Evolutionary conservation across 495 filamentous ascomycete species (phyloP), one percentile per base, ranked within the genome.

Genomic region (Neurospora tetraspora): DNA sequence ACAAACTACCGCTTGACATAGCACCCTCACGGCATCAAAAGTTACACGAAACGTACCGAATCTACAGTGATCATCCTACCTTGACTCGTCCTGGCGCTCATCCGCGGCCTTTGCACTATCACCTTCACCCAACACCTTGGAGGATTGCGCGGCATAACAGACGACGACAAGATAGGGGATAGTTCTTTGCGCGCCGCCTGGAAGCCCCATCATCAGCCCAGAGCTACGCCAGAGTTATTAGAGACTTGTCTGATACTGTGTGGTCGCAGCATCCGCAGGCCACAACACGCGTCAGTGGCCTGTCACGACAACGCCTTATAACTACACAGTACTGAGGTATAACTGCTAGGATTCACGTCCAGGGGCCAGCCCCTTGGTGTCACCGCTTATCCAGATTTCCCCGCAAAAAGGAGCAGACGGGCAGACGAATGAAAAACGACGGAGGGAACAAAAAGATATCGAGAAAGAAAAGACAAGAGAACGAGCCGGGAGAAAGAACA

Each of bases 321-420:
- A 47, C 23, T 59, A 59, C 47, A 59, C 20, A 59, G 23, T 59
- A 59, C 53, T 61, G 53, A 61, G 53, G 53, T 61, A 61, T 61
- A 61, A 27, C 53, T 61, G 53, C 53, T 61, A 61, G 53, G 53
- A 61, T 61, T 61, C 53, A 61, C 23, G 53, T 61, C 53, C 53
- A 31, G 53, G 53, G 53, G 27, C 53, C 53, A 61, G 53, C 53
- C 53, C 53, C 53, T 61, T 61, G 53, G 53, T 39, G 34, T 37
- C 38, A 39, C 34, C 34, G 34, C 68, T 37, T 69, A 40, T 39
- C 72, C 69, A 74, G 72, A 47, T 74, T 74, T 74, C 72, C 72
- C 72, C 72, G 72, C 72, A 74, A 74, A 72, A 69, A 14, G 34
- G 68, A 61, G 27, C 34, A 69, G 34, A 20, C 3, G 68, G 34